A percentile compares a stretch with the other conserved stretches of the same genome.
Evolutionary conservation across 805 yeast genomes (phyloP).

Genomic region (Yarrowia hollandica): DNA sequence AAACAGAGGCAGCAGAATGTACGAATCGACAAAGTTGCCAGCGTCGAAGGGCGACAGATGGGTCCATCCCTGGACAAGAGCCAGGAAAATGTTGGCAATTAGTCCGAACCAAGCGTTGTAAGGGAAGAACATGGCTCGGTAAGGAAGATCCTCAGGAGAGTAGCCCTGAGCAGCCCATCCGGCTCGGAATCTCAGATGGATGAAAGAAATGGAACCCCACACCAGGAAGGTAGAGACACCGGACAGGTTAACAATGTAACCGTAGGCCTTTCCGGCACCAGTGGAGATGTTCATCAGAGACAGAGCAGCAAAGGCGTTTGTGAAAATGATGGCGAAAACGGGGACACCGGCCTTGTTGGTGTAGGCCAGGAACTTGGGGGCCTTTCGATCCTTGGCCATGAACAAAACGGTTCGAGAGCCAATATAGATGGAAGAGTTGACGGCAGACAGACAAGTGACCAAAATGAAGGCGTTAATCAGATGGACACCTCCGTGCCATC

Average conservation of each 20-base stretch:
- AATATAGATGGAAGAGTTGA: constrained; percentile 66
- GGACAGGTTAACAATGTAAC: constrained; percentile 59
- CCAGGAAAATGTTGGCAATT: constrained; percentile 52
- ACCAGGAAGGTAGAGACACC: constrained; percentile 70
- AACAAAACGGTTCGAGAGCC: constrained; percentile 68
- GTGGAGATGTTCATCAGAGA: constrained; percentile 58
- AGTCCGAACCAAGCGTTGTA: constrained; percentile 52
- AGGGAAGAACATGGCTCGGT: constrained; percentile 54
- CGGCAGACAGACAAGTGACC: constrained; percentile 64
- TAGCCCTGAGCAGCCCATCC: constrained; percentile 50
- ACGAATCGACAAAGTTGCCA: constrained; percentile 58
- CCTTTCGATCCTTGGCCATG: constrained; percentile 61
- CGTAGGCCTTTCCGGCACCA: constrained; percentile 61
- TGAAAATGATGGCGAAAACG: constrained; percentile 54
- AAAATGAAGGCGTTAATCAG: constrained; percentile 63
- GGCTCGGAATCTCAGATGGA: constrained; percentile 57
- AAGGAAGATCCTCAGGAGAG: constrained; percentile 52
- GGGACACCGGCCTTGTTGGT: constrained; percentile 66
- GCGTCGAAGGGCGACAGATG: constrained; percentile 60
- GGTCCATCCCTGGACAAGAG: constrained; percentile 67
- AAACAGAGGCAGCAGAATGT: constrained; percentile 62
- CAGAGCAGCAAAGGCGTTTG: constrained; percentile 56
- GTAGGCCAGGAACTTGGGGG: constrained; percentile 55
- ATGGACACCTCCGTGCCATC: constrained; percentile 54
- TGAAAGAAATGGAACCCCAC: constrained; percentile 60